Evolutionary conservation across 371 early-diverging fungal species (phyloP).

Genomic region (Mucor saturninus): DNA sequence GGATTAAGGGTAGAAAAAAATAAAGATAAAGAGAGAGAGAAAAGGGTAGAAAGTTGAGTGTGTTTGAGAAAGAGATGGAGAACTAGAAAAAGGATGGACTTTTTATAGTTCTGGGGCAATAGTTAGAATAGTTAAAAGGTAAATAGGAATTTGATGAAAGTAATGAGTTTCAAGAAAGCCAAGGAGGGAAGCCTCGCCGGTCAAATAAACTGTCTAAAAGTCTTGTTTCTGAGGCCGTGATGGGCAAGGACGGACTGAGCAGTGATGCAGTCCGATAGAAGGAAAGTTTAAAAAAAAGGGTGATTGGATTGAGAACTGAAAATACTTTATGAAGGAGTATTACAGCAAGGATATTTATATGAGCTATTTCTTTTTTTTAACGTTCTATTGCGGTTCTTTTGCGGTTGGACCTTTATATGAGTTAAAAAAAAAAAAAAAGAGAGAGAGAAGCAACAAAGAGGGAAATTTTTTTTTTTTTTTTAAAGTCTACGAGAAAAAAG

Average conservation of each 20-base stretch:
- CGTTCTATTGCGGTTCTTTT: constrained; percentile 22
- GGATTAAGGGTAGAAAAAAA: neutral
- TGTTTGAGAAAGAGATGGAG: neutral
- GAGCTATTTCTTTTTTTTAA: constrained; percentile 10
- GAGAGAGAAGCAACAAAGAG: neutral
- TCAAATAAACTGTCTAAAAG: constrained; percentile 65
- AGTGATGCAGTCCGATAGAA: constrained; percentile 55
- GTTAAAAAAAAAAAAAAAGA: constrained; percentile 4
- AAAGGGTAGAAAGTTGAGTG: neutral
- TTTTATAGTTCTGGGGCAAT: neutral
- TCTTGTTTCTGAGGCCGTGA: constrained; percentile 73
- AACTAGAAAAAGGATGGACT: neutral
- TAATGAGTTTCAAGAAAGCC: constrained; percentile 54
- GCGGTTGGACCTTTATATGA: constrained; percentile 14
- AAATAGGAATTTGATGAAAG: constrained; percentile 11
- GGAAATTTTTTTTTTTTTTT: neutral
- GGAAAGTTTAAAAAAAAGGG: constrained; percentile 20
- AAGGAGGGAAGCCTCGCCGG: constrained; percentile 72
- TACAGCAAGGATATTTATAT: constrained; percentile 20
- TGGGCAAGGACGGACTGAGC: constrained; percentile 64
- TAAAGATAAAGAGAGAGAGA: neutral
- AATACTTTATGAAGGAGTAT: constrained; percentile 36
- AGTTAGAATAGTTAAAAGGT: constrained; percentile 10
- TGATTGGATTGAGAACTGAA: constrained; percentile 29
- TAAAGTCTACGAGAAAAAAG: constrained; percentile 2